Evolutionary conservation across 495 filamentous ascomycete species (phyloP).

Genomic region (Aspergillus ellipticus): DNA sequence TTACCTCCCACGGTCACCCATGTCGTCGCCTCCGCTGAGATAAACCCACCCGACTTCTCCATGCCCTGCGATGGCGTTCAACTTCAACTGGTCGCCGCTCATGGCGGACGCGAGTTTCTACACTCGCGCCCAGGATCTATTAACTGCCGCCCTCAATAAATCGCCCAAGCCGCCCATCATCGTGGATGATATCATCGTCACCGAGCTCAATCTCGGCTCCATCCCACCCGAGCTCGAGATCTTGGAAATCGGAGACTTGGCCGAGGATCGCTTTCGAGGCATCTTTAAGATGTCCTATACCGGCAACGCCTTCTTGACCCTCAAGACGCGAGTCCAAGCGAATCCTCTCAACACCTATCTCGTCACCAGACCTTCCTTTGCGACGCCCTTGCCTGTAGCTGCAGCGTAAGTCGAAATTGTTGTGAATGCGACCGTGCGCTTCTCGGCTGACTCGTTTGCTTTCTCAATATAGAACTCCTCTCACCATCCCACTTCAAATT

Average conservation of each 20-base stretch:
- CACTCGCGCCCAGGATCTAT: conserved; percentile 83
- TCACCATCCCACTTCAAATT: conserved; percentile 95
- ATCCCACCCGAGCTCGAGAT: conserved; percentile 94
- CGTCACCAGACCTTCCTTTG: conserved; percentile 83
- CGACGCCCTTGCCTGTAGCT: conserved; percentile 88
- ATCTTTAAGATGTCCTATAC: conserved; percentile 99
- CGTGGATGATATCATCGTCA: conserved; percentile 98
- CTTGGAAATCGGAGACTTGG: conserved; percentile 92
- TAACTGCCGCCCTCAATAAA: conserved; percentile 95
- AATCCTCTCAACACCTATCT: conserved; percentile 97
- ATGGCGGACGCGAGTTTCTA: conserved; percentile 90
- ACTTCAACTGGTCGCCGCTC: conserved; percentile 99
- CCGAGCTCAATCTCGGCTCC: conserved; percentile 91
- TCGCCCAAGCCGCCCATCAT: conserved; percentile 98
- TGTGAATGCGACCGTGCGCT: not conserved
- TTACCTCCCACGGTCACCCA: conserved; percentile 7
- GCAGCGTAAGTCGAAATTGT: conserved; percentile 56
- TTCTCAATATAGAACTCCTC: conserved; percentile 51
- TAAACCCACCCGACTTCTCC: conserved; percentile 18
- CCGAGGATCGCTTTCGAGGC: conserved; percentile 93
- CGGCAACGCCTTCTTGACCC: conserved; percentile 89
- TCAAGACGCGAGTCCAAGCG: conserved; percentile 93
- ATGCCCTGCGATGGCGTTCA: conserved; percentile 82
- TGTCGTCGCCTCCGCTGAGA: conserved; percentile 3
- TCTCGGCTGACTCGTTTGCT: conserved; percentile 14